phyloP scores from a whole-genome alignment of 805 yeast genomes.

The Saccharomycopsis guyanensis region DNA sequence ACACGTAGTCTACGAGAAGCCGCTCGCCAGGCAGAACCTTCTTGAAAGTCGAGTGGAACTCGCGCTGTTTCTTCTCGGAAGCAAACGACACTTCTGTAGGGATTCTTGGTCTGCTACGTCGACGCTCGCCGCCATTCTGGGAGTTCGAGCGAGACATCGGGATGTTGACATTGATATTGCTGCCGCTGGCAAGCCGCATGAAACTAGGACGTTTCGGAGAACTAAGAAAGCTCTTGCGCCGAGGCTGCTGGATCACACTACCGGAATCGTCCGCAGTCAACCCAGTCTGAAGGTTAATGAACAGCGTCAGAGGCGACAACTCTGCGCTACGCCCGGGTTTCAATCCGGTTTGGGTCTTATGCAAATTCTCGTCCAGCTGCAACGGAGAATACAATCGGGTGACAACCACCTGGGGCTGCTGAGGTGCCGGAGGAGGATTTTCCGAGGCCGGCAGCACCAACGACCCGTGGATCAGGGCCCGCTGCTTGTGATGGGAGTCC shows the following conservation, averaged over 20 bases:
- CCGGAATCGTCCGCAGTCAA: neutral
- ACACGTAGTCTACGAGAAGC: constrained; percentile 52
- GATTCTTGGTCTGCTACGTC: neutral
- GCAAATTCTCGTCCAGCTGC: neutral
- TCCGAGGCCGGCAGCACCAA: neutral
- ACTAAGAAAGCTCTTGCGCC: constrained; percentile 5
- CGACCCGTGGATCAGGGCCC: neutral
- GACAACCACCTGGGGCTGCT: neutral
- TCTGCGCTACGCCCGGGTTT: neutral
- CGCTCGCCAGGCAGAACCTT: constrained; percentile 43
- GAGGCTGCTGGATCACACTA: constrained; percentile 1
- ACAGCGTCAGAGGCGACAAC: neutral
- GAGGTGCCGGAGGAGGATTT: neutral
- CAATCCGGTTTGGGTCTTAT: neutral
- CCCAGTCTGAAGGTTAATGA: too few species aligned
- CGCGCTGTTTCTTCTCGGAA: constrained; percentile 45
- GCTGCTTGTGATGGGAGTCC: neutral
- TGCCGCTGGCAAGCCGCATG: neutral
- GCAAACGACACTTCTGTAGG: constrained; percentile 28
- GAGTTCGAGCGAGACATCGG: constrained; percentile 1
- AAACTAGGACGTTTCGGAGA: neutral
- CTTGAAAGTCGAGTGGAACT: constrained; percentile 53
- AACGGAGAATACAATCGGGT: neutral
- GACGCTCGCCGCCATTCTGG: neutral
- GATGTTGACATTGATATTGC: constrained; percentile 1